Evolutionary conservation across 2,329 filamentous ascomycete species (phyloP).

Genomic region (Trichophyton equinum): DNA sequence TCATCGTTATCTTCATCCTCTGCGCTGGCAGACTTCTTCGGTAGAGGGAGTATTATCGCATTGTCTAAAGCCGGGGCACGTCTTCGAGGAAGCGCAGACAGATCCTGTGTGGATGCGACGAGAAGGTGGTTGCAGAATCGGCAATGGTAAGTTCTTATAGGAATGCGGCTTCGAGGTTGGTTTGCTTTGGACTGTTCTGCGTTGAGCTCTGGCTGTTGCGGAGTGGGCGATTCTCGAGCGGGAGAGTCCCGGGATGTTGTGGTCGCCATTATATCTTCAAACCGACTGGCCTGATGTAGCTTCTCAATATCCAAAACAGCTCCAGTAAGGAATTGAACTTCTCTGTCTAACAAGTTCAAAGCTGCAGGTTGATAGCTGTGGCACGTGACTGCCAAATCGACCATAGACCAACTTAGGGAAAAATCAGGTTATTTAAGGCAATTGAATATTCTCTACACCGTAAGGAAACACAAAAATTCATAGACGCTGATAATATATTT

Average conservation of each 20-base stretch:
- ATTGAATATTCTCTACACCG: too few species aligned
- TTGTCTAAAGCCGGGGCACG: slow-evolving; percentile 38
- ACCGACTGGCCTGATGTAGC: not conserved
- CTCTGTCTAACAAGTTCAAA: too few species aligned
- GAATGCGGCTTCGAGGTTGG: slow-evolving; percentile 14
- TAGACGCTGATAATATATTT: too few species aligned
- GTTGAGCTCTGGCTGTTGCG: not conserved
- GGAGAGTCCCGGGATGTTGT: not conserved
- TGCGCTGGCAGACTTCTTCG: slow-evolving; percentile 12
- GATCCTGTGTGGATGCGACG: slow-evolving; percentile 44
- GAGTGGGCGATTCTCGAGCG: not conserved
- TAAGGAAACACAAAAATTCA: too few species aligned
- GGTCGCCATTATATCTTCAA: not conserved
- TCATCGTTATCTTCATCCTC: slow-evolving; percentile 9
- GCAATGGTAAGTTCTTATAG: slow-evolving; percentile 47
- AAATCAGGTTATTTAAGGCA: too few species aligned
- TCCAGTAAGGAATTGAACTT: too few species aligned
- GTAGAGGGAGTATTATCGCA: slow-evolving; percentile 47
- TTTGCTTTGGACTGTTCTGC: not conserved
- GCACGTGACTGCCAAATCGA: too few species aligned
- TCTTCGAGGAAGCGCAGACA: slow-evolving; percentile 43
- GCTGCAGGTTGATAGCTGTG: too few species aligned
- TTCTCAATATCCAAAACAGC: not conserved
- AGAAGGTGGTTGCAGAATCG: slow-evolving; percentile 52
- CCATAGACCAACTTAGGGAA: too few species aligned